phyloP scores from a whole-genome alignment of 495 filamentous ascomycete genomes.

The Copromyces sp. region DNA sequence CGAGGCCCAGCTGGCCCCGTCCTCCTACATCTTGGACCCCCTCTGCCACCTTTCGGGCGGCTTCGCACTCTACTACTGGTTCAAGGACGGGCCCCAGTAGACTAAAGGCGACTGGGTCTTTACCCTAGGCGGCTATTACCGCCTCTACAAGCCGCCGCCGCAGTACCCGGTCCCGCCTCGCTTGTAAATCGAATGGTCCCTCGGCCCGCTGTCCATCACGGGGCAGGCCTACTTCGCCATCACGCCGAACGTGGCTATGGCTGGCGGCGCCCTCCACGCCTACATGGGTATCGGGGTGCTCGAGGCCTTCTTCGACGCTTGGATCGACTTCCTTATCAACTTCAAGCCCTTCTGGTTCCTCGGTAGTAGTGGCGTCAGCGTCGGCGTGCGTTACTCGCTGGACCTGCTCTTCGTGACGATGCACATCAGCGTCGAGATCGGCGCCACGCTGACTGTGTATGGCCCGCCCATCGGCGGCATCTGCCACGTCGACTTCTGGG shows the following conservation, averaged over 20 bases:
- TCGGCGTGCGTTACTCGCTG: slow-evolving; percentile 28
- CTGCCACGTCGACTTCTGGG: slow-evolving; percentile 34
- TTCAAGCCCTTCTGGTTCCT: slow-evolving; percentile 37
- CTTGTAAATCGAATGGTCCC: slow-evolving; percentile 32
- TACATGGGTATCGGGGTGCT: slow-evolving; percentile 21
- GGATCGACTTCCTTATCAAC: slow-evolving; percentile 37
- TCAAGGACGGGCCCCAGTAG: slow-evolving; percentile 7
- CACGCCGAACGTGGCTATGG: slow-evolving; percentile 43
- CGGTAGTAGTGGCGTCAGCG: slow-evolving; percentile 21
- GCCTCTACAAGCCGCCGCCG: slow-evolving; percentile 23
- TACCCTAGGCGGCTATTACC: slow-evolving; percentile 43
- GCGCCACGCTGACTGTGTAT: slow-evolving; percentile 24
- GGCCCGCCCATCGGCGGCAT: slow-evolving; percentile 29
- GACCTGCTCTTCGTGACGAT: slow-evolving; percentile 26
- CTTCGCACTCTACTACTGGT: slow-evolving; percentile 38
- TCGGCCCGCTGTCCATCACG: slow-evolving; percentile 25
- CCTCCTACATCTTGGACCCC: slow-evolving; percentile 31
- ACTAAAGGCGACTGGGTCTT: slow-evolving; percentile 40
- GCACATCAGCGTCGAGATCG: slow-evolving; percentile 25
- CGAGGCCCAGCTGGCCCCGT: slow-evolving; percentile 34
- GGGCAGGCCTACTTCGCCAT: slow-evolving; percentile 44
- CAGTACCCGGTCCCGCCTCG: slow-evolving; percentile 36
- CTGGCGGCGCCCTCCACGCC: slow-evolving; percentile 27
- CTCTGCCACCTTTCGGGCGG: slow-evolving; percentile 38
- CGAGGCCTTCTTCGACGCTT: slow-evolving; percentile 33